phyloP scores from a whole-genome alignment of 768 basidiomycete species.

The Infundibulicybe gibba region DNA sequence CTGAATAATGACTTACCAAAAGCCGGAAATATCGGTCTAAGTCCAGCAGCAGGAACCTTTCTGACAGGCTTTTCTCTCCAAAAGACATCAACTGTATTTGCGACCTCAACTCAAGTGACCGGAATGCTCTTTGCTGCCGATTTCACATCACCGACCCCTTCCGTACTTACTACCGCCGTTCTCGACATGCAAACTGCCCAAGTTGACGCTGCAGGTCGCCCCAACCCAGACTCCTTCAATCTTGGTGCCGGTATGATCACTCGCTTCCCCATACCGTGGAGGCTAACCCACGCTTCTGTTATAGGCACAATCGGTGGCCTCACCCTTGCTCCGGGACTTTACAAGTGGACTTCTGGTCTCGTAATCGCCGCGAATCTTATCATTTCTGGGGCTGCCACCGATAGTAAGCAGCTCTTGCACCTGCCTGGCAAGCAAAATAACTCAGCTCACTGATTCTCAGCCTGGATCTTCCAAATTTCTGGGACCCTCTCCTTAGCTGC shows the following conservation, averaged over 20 bases:
- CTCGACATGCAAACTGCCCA: slow-evolving; percentile 17
- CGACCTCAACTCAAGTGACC: slow-evolving; percentile 17
- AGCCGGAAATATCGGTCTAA: too few relatives aligned
- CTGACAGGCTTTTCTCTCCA: too few relatives aligned
- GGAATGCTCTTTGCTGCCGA: slow-evolving; percentile 17
- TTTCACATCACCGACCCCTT: slow-evolving; percentile 15
- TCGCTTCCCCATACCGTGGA: not conserved
- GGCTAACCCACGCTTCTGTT: not conserved
- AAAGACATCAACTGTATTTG: slow-evolving; percentile 3
- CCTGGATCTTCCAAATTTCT: slow-evolving; percentile 17
- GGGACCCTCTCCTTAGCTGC: slow-evolving; percentile 7
- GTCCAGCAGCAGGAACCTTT: too few relatives aligned
- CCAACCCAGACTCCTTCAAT: slow-evolving; percentile 11
- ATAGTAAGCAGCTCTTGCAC: slow-evolving; percentile 6
- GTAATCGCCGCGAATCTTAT: slow-evolving; percentile 6
- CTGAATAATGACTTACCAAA: too few relatives aligned
- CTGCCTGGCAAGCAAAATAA: not conserved
- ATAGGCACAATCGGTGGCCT: slow-evolving; percentile 12
- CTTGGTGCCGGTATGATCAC: slow-evolving; percentile 8
- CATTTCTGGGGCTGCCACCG: slow-evolving; percentile 1
- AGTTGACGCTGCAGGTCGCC: slow-evolving; percentile 12
- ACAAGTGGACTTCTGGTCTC: slow-evolving; percentile 12
- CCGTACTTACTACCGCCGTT: slow-evolving; percentile 13
- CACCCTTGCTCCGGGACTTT: slow-evolving; percentile 10
- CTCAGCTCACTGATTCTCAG: slow-evolving; percentile 2